These are phyloP conservation scores for Silene conica DNA, from an alignment of 148 eudicot species.

Conservation along the genomic window DNA sequence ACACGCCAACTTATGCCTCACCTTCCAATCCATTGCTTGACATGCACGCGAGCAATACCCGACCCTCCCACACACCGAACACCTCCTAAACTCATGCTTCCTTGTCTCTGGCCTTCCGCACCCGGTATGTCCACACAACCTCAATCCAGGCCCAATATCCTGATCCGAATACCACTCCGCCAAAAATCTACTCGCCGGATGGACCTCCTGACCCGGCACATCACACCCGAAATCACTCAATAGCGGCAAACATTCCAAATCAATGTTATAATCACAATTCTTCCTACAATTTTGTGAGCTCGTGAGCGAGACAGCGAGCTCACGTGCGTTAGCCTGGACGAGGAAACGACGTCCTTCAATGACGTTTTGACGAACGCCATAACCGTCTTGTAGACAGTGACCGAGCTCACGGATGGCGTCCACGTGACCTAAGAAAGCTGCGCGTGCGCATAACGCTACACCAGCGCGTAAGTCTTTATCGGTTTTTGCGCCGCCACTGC, in stretches of 20 bases:
- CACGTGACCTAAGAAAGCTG: constrained; percentile 85
- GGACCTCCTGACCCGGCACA: constrained; percentile 71
- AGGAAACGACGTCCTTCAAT: constrained; percentile 78
- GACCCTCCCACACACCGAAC: constrained; percentile 59
- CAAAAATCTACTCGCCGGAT: constrained; percentile 65
- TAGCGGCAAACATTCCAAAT: constrained; percentile 44
- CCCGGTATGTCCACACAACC: constrained; percentile 39
- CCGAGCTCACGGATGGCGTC: constrained; percentile 92
- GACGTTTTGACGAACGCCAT: constrained; percentile 79
- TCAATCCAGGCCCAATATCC: constrained; percentile 21
- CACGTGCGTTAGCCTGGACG: constrained; percentile 92
- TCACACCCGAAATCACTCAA: constrained; percentile 83
- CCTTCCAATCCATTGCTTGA: constrained; percentile 72
- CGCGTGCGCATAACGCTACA: constrained; percentile 82
- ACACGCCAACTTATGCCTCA: constrained; percentile 57
- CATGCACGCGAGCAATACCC: constrained; percentile 73
- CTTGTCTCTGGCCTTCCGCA: constrained; percentile 78
- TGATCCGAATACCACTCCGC: constrained; percentile 58
- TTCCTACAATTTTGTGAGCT: background rate
- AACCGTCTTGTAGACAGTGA: constrained; percentile 95
- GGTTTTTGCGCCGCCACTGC: constrained; percentile 68
- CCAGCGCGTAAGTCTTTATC: constrained; percentile 88
- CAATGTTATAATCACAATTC: background rate
- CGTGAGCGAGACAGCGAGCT: constrained; percentile 56
- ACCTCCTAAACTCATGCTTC: constrained; percentile 52